Evolutionary conservation across 2,329 filamentous ascomycete species (phyloP).

Genomic region (Penicillium decumbens): DNA sequence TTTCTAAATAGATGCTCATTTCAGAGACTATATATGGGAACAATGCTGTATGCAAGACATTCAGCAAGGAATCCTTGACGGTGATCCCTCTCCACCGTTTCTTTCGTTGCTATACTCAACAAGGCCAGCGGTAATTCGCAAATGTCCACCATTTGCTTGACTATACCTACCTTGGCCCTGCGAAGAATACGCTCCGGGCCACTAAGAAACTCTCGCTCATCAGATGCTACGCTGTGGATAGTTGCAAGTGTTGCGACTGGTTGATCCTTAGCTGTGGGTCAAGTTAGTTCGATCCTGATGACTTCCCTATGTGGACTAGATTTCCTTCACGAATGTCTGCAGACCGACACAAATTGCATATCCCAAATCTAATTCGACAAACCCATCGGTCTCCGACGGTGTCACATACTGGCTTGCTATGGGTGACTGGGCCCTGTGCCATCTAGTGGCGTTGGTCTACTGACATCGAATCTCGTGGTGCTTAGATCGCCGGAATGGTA

Average conservation of each 20-base stretch:
- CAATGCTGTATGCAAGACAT: not conserved
- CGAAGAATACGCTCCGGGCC: not conserved
- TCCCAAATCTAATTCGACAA: not conserved
- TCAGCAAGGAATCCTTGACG: not conserved
- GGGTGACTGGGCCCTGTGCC: not conserved
- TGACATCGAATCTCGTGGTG: not conserved
- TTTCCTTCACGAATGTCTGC: conserved; percentile 8
- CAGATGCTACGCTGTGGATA: not conserved
- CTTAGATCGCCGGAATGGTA: not conserved
- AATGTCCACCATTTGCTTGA: not conserved
- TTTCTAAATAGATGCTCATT: not conserved
- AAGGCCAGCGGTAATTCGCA: not conserved
- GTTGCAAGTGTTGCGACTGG: not conserved
- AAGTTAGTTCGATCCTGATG: not conserved
- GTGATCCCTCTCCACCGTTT: not conserved
- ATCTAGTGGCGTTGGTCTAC: not conserved
- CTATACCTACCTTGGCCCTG: not conserved
- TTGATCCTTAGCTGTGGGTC: not conserved
- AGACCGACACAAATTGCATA: not conserved
- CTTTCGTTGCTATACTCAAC: not conserved
- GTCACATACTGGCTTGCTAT: not conserved
- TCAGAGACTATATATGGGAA: not conserved
- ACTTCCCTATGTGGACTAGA: conserved; percentile 1
- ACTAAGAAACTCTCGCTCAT: not conserved
- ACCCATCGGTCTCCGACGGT: conserved; percentile 13